Percentiles rank a stretch among this genome's conserved stretches.
phyloP scores from a whole-genome alignment of 2,329 filamentous ascomycete genomes.

The Dothidotthia symphoricarpi region DNA sequence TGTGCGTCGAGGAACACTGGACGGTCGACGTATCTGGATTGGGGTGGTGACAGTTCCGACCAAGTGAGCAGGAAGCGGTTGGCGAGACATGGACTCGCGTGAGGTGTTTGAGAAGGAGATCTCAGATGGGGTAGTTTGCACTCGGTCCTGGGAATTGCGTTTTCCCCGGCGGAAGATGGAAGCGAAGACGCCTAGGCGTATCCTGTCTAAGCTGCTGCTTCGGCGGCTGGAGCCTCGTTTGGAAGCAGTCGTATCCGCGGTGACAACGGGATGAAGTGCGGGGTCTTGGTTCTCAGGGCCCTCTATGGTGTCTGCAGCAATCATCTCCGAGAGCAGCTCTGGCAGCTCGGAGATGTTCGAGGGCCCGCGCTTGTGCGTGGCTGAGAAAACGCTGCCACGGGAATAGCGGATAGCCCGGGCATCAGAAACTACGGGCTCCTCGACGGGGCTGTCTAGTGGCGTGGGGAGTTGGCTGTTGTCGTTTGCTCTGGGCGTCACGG shows the following conservation, averaged over 20 bases:
- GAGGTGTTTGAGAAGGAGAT: slow-evolving; percentile 79
- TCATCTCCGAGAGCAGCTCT: slow-evolving; percentile 47
- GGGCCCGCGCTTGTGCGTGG: slow-evolving; percentile 48
- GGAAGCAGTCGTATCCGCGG: slow-evolving; percentile 31
- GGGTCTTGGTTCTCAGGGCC: slow-evolving; percentile 26
- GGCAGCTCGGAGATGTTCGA: slow-evolving; percentile 56
- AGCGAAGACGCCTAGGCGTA: slow-evolving; percentile 37
- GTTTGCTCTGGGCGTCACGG: slow-evolving; percentile 17
- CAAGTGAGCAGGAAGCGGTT: slow-evolving; percentile 53
- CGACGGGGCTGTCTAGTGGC: slow-evolving; percentile 45
- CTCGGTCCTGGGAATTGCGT: slow-evolving; percentile 51
- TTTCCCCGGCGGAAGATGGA: slow-evolving; percentile 68
- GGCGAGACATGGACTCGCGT: slow-evolving; percentile 73
- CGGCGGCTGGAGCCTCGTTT: slow-evolving; percentile 25
- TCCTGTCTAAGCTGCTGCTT: slow-evolving; percentile 38
- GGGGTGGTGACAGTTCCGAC: slow-evolving; percentile 42
- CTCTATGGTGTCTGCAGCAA: slow-evolving; percentile 19
- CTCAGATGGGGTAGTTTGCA: slow-evolving; percentile 63
- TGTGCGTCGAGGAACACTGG: slow-evolving; percentile 69
- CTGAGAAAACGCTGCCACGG: slow-evolving; percentile 48
- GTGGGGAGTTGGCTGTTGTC: slow-evolving; percentile 33
- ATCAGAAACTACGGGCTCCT: slow-evolving; percentile 50
- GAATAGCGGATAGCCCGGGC: slow-evolving; percentile 51
- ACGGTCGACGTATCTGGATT: slow-evolving; percentile 47
- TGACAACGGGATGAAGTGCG: slow-evolving; percentile 34